Evolutionary conservation across 768 basidiomycete genomes (phyloP).

Genomic region (Tricholoma matsutake): DNA sequence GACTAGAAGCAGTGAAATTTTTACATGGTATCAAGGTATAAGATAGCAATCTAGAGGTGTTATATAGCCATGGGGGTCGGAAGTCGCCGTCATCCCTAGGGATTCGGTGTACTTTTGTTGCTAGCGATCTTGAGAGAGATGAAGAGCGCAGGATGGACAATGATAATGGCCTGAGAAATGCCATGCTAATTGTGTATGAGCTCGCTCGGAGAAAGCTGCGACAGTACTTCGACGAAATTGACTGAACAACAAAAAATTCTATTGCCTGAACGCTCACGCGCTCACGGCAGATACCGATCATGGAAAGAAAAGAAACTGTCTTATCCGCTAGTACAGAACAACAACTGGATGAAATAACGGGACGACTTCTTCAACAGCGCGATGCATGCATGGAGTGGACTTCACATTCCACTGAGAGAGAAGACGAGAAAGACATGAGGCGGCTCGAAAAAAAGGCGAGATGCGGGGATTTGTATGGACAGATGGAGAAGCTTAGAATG

Average conservation of each 20-base stretch:
- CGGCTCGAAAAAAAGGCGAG: neutral
- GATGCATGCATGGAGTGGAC: neutral
- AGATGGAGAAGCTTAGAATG: neutral
- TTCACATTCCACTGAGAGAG: neutral
- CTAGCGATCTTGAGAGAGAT: slow-evolving; percentile 5
- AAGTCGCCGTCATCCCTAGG: slow-evolving; percentile 37
- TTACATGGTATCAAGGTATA: slow-evolving; percentile 57
- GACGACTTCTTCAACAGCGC: neutral
- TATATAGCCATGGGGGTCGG: slow-evolving; percentile 62
- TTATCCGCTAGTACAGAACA: neutral
- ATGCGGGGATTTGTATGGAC: neutral
- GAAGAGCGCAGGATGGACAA: neutral
- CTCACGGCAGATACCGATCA: neutral
- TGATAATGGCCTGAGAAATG: neutral
- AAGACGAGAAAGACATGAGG: neutral
- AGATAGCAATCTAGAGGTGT: slow-evolving; percentile 45
- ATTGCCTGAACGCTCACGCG: no score
- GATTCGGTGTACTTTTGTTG: slow-evolving; percentile 15
- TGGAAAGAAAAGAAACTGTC: neutral
- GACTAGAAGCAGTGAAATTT: slow-evolving; percentile 4
- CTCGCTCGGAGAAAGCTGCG: neutral
- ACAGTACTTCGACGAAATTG: no score
- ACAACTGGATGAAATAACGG: neutral
- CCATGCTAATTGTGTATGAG: neutral
- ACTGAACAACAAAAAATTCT: neutral